phyloP scores from a whole-genome alignment of 495 filamentous ascomycete genomes.

The Xylaria telfairii region DNA sequence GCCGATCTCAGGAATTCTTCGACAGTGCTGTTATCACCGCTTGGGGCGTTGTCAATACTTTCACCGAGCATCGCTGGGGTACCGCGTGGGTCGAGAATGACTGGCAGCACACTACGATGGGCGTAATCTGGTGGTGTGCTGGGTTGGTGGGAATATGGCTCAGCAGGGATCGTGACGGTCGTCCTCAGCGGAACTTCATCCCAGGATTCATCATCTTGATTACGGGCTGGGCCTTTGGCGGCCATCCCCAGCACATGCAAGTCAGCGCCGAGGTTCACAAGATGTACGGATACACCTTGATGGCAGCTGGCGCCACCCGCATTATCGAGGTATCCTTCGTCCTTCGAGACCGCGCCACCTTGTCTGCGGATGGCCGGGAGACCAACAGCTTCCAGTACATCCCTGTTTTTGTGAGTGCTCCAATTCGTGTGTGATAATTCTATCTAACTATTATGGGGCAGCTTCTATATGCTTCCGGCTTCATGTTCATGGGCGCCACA shows the following conservation, averaged over 20 bases:
- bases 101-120: conserved; percentile 97
- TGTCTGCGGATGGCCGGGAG: conserved; percentile 61
- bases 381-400: conserved; percentile 92
- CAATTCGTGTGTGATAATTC: not conserved
- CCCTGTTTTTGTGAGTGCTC: conserved; percentile 78
- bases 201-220: conserved; percentile 88
- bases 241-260: conserved; percentile 80
- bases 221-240: conserved; percentile 94
- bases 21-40: conserved; percentile 88
- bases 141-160: conserved; percentile 93
- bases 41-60: conserved; percentile 97
- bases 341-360: conserved; percentile 68
- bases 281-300: conserved; percentile 95
- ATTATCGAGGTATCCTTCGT: conserved; percentile 94
- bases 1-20: conserved; percentile 95
- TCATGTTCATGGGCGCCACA: conserved; percentile 96
- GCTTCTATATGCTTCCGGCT: conserved; percentile 91
- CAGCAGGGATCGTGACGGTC: conserved; percentile 79
- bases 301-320: conserved; percentile 82
- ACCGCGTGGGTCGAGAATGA: conserved; percentile 90
- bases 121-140: conserved; percentile 95
- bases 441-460: conserved; percentile 42
- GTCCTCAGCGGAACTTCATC: conserved; percentile 88
- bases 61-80: conserved; percentile 97
- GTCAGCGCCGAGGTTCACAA: conserved; percentile 88